Conservation (phyloP, 2,329 filamentous ascomycete genomes). For the Mycosphaerella sp. region DNA sequence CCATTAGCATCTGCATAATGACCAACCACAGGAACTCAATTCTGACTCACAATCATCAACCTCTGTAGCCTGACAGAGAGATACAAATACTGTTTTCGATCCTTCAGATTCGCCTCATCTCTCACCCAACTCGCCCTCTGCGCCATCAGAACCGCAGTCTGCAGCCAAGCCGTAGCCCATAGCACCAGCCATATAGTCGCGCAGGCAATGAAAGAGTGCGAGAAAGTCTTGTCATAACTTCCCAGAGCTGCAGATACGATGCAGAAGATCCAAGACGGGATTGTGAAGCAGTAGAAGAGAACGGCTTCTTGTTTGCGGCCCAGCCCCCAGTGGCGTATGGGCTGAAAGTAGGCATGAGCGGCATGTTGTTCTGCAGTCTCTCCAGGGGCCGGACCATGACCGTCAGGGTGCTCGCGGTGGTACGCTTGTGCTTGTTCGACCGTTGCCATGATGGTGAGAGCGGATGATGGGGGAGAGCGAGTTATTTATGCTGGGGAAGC, state of each 20-base stretch:
- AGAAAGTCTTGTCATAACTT: constrained; percentile 18
- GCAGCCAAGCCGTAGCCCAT: constrained; percentile 31
- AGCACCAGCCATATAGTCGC: constrained; percentile 26
- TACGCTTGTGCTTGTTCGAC: constrained; percentile 15
- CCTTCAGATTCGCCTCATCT: constrained; percentile 30
- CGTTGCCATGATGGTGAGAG: constrained; percentile 12
- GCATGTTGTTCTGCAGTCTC: constrained; percentile 29
- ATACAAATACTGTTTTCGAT: constrained; percentile 30
- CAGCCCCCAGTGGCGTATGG: constrained; percentile 29
- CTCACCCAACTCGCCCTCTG: constrained; percentile 32
- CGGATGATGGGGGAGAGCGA: neutral
- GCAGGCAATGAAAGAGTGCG: constrained; percentile 24
- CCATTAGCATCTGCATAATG: neutral
- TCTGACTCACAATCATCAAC: constrained; percentile 28
- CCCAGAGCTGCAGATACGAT: constrained; percentile 28
- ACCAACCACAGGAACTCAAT: too few species aligned
- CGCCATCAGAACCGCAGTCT: constrained; percentile 31
- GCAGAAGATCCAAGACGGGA: constrained; percentile 26
- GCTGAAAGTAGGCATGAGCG: constrained; percentile 20
- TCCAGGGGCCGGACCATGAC: constrained; percentile 22
- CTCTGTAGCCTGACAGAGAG: constrained; percentile 31
- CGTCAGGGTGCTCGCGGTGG: constrained; percentile 13
- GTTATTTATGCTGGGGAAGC: neutral
- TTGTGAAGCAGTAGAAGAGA: constrained; percentile 29
- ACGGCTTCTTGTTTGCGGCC: constrained; percentile 21